phyloP scores from a whole-genome alignment of 345 rosid genomes.

The Arabidopsis thaliana region DNA sequence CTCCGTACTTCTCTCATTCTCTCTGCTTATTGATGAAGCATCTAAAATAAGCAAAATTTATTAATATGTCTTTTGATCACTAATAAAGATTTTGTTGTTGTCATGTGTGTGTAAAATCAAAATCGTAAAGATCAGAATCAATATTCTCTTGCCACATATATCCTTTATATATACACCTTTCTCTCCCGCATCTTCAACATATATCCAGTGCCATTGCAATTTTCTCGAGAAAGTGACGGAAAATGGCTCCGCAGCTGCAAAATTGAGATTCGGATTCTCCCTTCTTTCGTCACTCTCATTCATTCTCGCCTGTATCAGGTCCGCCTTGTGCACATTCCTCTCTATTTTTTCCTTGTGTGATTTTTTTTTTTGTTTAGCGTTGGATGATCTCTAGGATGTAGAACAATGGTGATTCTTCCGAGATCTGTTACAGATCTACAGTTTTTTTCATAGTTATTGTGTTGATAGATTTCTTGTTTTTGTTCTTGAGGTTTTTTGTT shows the following conservation, averaged over 20 bases:
- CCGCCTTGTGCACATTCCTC: slow-evolving; percentile 7
- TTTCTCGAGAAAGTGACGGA: slow-evolving; percentile 46
- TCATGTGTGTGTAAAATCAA: slow-evolving; percentile 4
- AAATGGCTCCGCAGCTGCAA: slow-evolving; percentile 42
- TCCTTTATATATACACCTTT: slow-evolving; percentile 9
- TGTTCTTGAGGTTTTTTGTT: slow-evolving; percentile 12
- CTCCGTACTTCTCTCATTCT: slow-evolving; percentile 38
- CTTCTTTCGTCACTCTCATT: not conserved
- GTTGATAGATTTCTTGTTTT: not conserved
- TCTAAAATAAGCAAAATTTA: slow-evolving; percentile 19
- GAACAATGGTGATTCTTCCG: not conserved
- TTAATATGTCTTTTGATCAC: not conserved
- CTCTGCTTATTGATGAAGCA: slow-evolving; percentile 18
- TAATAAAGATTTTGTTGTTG: not conserved
- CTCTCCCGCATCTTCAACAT: slow-evolving; percentile 14
- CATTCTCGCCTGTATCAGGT: slow-evolving; percentile 34
- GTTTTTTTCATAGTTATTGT: not conserved
- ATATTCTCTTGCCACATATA: not conserved
- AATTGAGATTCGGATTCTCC: slow-evolving; percentile 21
- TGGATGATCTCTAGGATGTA: slow-evolving; percentile 32
- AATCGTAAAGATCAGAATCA: slow-evolving; percentile 26
- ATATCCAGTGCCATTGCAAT: slow-evolving; percentile 34
- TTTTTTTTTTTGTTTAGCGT: slow-evolving; percentile 17
- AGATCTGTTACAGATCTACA: slow-evolving; percentile 40
- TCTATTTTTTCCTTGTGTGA: not conserved